These are phyloP conservation scores for Peronospora belbahrii DNA, from an alignment of 352 stramenopile species.

Conservation along the genomic window DNA sequence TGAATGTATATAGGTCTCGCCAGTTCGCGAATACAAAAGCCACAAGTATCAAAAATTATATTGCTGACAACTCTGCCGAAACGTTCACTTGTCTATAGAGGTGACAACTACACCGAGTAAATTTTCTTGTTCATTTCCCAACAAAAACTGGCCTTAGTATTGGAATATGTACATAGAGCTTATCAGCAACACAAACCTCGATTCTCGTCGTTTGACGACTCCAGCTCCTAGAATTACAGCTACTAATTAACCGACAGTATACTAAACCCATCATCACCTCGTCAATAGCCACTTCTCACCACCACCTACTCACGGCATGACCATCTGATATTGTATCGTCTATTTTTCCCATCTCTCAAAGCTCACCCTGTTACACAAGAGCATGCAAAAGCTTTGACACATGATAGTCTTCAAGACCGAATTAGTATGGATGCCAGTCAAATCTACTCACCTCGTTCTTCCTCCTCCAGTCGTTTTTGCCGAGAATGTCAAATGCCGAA, in stretches of 20 bases:
- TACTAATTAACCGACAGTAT: too few relatives aligned
- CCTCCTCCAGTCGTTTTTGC: constrained; percentile 19
- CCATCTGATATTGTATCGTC: too few relatives aligned
- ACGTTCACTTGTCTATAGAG: not conserved
- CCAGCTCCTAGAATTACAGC: too few relatives aligned
- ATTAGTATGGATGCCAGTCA: not conserved
- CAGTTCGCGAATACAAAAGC: constrained; percentile 19
- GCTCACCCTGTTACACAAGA: constrained; percentile 20
- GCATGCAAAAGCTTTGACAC: not conserved
- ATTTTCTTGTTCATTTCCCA: too few relatives aligned
- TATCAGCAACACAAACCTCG: too few relatives aligned
- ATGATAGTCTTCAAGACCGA: not conserved
- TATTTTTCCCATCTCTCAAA: constrained; percentile 29
- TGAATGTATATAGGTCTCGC: constrained; percentile 26
- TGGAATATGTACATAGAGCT: too few relatives aligned
- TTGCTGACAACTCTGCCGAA: not conserved
- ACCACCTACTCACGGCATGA: not conserved
- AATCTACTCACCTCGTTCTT: constrained; percentile 12
- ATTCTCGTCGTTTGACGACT: too few relatives aligned
- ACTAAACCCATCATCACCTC: too few relatives aligned
- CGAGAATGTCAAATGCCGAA: constrained; percentile 33
- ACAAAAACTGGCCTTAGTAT: too few relatives aligned
- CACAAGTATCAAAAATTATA: not conserved
- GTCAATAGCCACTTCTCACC: not conserved
- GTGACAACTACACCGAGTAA: too few relatives aligned